phyloP scores from a whole-genome alignment of 2,329 filamentous ascomycete species.

The Aspergillus sp. region DNA sequence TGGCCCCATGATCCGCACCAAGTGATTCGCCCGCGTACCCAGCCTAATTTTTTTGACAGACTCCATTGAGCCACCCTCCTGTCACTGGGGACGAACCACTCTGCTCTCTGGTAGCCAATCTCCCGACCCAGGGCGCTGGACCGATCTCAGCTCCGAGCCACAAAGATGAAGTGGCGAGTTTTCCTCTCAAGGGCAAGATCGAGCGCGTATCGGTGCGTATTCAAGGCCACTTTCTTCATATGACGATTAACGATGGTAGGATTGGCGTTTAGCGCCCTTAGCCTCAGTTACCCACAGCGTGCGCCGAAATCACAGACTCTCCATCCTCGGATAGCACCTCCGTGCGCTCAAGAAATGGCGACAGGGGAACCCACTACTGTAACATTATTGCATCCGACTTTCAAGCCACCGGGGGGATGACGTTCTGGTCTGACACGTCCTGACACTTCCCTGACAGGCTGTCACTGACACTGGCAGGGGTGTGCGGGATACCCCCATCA shows the following conservation, averaged over 20 bases:
- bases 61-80: neutral
- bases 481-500: slow-evolving; percentile 2
- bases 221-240: neutral
- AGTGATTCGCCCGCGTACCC: slow-evolving; percentile 5
- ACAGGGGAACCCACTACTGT: neutral
- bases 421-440: neutral
- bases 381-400: neutral
- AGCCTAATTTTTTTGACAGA: slow-evolving; percentile 12
- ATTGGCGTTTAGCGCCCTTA: slow-evolving; percentile 2
- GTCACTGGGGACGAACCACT: slow-evolving; percentile 8
- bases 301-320: slow-evolving; percentile 4
- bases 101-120: slow-evolving; percentile 7
- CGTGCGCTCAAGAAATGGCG: neutral
- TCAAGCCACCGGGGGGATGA: slow-evolving; percentile 2
- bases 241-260: neutral
- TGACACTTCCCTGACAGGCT: slow-evolving; percentile 14
- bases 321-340: slow-evolving; percentile 7
- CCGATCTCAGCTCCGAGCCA: neutral
- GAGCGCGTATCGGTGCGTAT: neutral
- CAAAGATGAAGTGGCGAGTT: neutral
- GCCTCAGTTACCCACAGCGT: neutral
- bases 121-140: neutral
- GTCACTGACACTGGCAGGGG: slow-evolving; percentile 5
- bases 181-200: neutral
- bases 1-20: slow-evolving; percentile 4